Base-by-base conservation (phyloP, 805 yeast species). In the Isabelozyma rhagii region DNA sequence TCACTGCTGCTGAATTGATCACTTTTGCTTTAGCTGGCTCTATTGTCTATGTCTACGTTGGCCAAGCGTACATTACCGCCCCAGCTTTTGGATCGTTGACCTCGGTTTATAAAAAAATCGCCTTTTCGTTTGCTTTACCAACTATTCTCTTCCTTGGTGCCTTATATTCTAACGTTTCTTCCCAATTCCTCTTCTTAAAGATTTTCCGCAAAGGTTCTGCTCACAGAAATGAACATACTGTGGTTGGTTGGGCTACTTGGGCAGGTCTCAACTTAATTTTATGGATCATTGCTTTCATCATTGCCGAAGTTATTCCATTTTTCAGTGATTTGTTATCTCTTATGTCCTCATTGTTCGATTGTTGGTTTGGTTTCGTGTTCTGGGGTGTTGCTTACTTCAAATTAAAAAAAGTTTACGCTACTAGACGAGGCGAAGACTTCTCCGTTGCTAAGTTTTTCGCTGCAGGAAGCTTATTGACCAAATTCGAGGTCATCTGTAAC, bases 261-360 rank as follows among this genome's bases (percentile, higher is more conserved):
- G 57, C 67, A 4, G 72, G 63, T 0, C 56, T 81, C 45, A 71
- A 79, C 51, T 58, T 67, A 9, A 48, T 55, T 1, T 67, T 78
- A 18, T 82, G 86, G 86, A 58, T 75, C 11, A 28, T 75, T 5
- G 84, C 85, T 0, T 82, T 80, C 52, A 63, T 81, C n/a, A 69
- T 82, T 56, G 85, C 85, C 1, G 84, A 82, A 59, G 85, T 79
- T 29, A 81, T 82, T 56, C 87, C 87, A n/a, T 81, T 82, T 61
- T 82, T 82, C 63, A 73, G 80, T 27, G 85, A 81, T 55, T 63
- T 82, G 51, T 67, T 82, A 34, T 74, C 84, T 3, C 65, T 82
- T 56, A 81, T 82, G 85, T 77, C 81, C 11, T 81, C 87, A 2
- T 66, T 82, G 46, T 82, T 82, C 57, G 86, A 82, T 61, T 81